These are phyloP conservation scores for Capsaspora owczarzaki DNA, from an alignment of 78 protist species.

Conservation along the genomic window DNA sequence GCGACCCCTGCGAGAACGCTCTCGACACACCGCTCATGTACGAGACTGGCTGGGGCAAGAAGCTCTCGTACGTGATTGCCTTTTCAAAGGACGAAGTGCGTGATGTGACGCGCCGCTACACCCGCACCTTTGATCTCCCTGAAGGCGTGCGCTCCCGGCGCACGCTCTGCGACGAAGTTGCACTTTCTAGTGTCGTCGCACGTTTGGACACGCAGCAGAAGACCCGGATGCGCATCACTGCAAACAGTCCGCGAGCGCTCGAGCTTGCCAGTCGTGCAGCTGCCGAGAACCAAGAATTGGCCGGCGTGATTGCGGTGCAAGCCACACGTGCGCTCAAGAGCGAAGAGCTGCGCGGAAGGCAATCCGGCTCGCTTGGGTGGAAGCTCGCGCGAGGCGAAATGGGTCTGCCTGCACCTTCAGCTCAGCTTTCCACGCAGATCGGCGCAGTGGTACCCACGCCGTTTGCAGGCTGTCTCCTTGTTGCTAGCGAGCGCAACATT, in stretches of 20 bases:
- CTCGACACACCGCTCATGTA: conserved; percentile 58
- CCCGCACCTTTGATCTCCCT: neutral
- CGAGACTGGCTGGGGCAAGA: conserved; percentile 63
- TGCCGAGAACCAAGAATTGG: neutral
- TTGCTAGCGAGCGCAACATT: no score
- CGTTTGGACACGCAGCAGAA: neutral
- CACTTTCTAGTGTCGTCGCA: neutral
- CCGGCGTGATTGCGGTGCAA: neutral
- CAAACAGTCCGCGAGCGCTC: neutral
- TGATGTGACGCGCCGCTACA: conserved; percentile 43
- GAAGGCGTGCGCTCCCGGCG: neutral
- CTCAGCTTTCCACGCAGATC: no score
- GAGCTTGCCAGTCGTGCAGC: neutral
- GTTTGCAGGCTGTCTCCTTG: no score
- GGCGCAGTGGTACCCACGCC: no score
- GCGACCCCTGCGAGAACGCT: conserved; percentile 50
- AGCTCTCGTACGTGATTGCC: conserved; percentile 44
- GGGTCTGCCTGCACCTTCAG: no score
- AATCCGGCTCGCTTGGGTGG: neutral
- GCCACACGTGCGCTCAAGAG: neutral
- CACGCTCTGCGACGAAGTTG: neutral
- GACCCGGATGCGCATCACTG: neutral
- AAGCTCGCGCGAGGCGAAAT: conserved; percentile 1
- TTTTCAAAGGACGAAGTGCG: neutral
- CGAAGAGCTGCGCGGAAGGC: neutral